A percentile compares a stretch with the other conserved stretches of the same genome.
These are phyloP conservation scores for Tephrocybe sp. DNA, from an alignment of 768 basidiomycete genomes.

Conservation along the genomic window DNA sequence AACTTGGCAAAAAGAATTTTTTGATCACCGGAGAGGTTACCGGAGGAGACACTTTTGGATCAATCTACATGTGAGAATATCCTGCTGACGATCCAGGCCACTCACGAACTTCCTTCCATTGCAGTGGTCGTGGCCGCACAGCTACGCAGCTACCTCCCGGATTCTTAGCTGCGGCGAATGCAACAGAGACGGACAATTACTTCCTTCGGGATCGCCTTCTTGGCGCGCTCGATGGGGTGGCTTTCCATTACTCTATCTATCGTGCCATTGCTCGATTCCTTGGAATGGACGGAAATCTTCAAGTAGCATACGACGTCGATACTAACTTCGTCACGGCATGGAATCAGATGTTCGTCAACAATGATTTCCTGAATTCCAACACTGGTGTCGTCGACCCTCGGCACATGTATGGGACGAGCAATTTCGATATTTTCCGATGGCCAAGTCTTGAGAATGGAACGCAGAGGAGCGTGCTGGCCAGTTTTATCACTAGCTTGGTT, in stretches of 20 bases:
- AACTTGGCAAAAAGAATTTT: constrained; percentile 81
- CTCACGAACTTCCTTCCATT: neutral
- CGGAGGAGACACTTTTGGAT: constrained; percentile 88
- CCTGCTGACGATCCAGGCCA: neutral
- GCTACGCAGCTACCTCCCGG: constrained; percentile 66
- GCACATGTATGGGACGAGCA: constrained; percentile 91
- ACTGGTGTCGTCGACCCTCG: constrained; percentile 71
- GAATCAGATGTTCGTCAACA: constrained; percentile 88
- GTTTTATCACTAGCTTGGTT: constrained; percentile 76
- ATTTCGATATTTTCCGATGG: constrained; percentile 96
- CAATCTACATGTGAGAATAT: constrained; percentile 73
- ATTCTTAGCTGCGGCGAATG: constrained; percentile 67
- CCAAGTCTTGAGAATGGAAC: constrained; percentile 85
- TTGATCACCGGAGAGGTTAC: constrained; percentile 93
- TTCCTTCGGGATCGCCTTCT: constrained; percentile 71
- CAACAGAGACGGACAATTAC: constrained; percentile 60
- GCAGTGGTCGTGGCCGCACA: constrained; percentile 86
- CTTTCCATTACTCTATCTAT: constrained; percentile 95
- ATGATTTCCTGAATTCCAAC: constrained; percentile 80
- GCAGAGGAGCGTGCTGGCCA: constrained; percentile 69
- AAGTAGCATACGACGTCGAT: constrained; percentile 84
- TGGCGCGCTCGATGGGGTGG: constrained; percentile 73
- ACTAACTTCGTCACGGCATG: constrained; percentile 86
- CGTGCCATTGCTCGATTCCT: constrained; percentile 84
- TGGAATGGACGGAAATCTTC: constrained; percentile 94